Conservation (phyloP, 441 rosid genomes). For the Pelargonium fulgidum region DNA sequence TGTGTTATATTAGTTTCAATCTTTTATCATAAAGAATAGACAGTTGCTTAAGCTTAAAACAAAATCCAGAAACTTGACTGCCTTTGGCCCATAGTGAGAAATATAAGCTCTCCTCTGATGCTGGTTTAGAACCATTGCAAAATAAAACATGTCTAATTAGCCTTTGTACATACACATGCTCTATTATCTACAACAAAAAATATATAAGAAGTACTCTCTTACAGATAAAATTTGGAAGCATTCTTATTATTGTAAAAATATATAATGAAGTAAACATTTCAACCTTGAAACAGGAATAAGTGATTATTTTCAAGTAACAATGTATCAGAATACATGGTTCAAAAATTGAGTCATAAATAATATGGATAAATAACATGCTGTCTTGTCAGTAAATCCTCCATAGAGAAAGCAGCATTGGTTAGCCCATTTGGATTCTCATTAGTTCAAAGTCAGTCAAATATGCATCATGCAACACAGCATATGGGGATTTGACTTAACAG, state of each 20-base stretch:
- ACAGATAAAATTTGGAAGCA: neutral
- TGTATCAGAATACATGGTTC: neutral
- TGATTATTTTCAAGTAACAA: neutral
- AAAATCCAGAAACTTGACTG: slow-evolving; percentile 3
- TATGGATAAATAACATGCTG: neutral
- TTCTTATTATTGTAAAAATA: neutral
- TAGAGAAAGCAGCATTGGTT: neutral
- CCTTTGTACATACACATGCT: neutral
- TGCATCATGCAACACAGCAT: neutral
- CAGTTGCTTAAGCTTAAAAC: neutral
- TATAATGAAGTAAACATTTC: neutral
- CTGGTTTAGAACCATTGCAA: neutral
- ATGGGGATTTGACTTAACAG: neutral
- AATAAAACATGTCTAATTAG: neutral
- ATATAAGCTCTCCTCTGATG: neutral
- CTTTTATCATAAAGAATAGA: slow-evolving; percentile 1
- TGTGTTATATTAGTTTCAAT: neutral
- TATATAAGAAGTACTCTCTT: neutral
- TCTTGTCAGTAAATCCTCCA: neutral
- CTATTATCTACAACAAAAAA: too few relatives aligned
- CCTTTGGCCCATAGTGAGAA: neutral
- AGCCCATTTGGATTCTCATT: neutral
- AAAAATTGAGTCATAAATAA: too few relatives aligned
- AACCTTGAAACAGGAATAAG: neutral
- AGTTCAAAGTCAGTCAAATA: neutral